Evolutionary conservation across 2,329 filamentous ascomycete species (phyloP).

Genomic region (Aspergillus uvarum): DNA sequence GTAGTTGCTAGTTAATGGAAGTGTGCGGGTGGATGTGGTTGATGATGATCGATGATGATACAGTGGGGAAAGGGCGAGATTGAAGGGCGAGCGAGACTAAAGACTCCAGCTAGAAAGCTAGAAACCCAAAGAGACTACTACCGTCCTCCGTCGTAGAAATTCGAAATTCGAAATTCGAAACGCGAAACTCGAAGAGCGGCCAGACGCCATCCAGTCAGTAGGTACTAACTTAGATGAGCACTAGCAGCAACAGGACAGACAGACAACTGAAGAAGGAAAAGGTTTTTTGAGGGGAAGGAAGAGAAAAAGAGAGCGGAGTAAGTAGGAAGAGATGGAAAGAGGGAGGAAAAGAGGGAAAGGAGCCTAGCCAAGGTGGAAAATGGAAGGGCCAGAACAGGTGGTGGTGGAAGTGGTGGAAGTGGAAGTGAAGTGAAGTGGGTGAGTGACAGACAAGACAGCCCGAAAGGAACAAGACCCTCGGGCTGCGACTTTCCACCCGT

Average conservation of each 20-base stretch:
- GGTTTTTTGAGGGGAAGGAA: no score
- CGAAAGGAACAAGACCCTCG: conserved; percentile 15
- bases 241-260: no score
- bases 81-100: conserved; percentile 18
- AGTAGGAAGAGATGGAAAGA: conserved; percentile 5
- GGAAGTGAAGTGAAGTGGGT: no score
- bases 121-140: conserved; percentile 8
- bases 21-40: conserved; percentile 17
- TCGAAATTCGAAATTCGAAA: no score
- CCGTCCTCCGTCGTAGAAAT: neutral
- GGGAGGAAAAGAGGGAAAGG: conserved; percentile 10
- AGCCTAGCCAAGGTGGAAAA: conserved; percentile 1
- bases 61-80: conserved; percentile 22
- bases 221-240: no score
- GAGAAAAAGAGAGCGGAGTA: no score
- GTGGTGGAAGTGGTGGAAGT: no score
- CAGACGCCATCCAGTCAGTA: no score
- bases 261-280: no score
- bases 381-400: conserved; percentile 13
- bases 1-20: conserved; percentile 9
- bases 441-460: conserved; percentile 11
- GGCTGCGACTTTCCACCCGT: conserved; percentile 19
- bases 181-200: neutral
- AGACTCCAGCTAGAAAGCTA: conserved; percentile 13
- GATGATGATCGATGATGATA: conserved; percentile 18